phyloP scores from a whole-genome alignment of 1,284 basidiomycete genomes.

The Ceratobasidium sp. region DNA sequence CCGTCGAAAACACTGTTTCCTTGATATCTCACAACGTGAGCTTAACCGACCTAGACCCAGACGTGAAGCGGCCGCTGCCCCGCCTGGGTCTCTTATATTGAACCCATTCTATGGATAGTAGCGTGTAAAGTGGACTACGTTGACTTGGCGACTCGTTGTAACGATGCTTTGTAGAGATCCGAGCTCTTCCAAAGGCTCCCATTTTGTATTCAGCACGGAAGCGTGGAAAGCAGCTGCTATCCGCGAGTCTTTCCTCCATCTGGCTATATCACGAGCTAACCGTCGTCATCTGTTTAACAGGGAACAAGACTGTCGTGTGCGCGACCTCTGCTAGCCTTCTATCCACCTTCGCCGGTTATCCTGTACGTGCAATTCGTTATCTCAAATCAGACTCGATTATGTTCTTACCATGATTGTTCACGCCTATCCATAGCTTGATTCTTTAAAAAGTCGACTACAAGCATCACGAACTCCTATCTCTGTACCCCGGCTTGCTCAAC shows the following conservation, averaged over 20 bases:
- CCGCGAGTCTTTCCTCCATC: neutral
- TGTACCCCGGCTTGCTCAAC: conserved; percentile 71
- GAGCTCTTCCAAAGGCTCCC: conserved; percentile 46
- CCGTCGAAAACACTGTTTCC: neutral
- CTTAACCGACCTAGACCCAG: conserved; percentile 30
- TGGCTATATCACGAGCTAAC: neutral
- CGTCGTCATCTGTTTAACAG: conserved; percentile 59
- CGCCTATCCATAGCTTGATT: conserved; percentile 73
- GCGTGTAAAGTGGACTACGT: conserved; percentile 62
- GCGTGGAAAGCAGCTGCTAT: conserved; percentile 36
- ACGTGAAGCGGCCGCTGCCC: conserved; percentile 44
- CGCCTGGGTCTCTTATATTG: conserved; percentile 38
- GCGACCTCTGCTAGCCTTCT: conserved; percentile 85
- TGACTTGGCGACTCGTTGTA: neutral
- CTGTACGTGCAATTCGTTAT: conserved; percentile 63
- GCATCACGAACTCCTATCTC: conserved; percentile 83
- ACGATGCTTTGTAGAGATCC: conserved; percentile 39
- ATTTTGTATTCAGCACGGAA: conserved; percentile 39
- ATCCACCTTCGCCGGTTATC: conserved; percentile 85
- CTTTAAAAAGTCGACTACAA: conserved; percentile 91
- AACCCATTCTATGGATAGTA: conserved; percentile 74
- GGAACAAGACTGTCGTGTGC: conserved; percentile 84
- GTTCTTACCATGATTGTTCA: conserved; percentile 10
- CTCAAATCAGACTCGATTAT: neutral
- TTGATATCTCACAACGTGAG: neutral